These are phyloP conservation scores for Besnoitia besnoiti DNA, from an alignment of 169 alveolate genomes.

Conservation along the genomic window DNA sequence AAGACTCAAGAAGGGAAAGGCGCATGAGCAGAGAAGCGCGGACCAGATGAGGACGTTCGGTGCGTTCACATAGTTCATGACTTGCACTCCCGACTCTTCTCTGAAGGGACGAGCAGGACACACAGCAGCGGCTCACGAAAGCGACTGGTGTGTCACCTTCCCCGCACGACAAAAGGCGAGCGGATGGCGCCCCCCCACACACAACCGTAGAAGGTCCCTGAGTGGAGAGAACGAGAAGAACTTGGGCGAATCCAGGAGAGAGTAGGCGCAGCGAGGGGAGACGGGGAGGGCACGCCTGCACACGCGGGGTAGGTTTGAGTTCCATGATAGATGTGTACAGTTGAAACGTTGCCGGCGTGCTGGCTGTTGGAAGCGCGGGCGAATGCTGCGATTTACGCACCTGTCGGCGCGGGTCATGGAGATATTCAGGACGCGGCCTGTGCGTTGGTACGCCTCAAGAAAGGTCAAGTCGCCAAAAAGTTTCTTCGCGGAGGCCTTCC, in stretches of 20 bases:
- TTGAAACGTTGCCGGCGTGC: no score
- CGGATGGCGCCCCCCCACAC: no score
- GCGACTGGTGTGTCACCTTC: no score
- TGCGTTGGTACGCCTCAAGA: constrained; percentile 80
- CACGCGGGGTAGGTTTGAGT: no score
- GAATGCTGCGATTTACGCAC: background rate
- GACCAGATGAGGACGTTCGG: constrained; percentile 82
- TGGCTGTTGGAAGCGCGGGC: background rate
- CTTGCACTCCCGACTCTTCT: constrained; percentile 65
- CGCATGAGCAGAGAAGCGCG: constrained; percentile 81
- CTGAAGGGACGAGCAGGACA: background rate
- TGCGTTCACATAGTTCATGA: constrained; percentile 79
- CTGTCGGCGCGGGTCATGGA: constrained; percentile 82
- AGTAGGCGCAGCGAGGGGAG: no score
- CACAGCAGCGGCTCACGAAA: background rate
- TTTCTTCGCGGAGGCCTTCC: constrained; percentile 63
- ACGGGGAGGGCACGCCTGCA: no score
- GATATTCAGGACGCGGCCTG: constrained; percentile 81
- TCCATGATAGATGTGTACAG: no score
- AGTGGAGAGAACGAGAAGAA: no score
- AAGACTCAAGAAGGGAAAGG: constrained; percentile 77
- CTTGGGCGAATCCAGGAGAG: no score
- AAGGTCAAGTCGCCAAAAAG: constrained; percentile 77
- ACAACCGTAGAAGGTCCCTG: no score
- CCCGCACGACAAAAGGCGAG: background rate